Conservation (phyloP, 192 early-diverging fungal species). For the Coemansia sp. region DNA sequence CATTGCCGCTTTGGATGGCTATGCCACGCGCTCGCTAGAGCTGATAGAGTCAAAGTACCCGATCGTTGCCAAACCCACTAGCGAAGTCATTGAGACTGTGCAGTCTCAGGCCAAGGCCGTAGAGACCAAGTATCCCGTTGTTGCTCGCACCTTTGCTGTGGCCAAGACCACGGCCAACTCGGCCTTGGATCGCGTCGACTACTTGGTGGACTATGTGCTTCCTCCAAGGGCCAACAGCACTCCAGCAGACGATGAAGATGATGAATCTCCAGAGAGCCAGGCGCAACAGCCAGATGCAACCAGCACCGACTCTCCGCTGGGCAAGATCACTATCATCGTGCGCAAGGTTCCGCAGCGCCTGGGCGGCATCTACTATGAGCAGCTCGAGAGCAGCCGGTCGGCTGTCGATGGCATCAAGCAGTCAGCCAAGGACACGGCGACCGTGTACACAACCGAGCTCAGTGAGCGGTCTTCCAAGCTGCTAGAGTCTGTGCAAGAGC, state of each 20-base stretch:
- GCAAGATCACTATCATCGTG: slow-evolving; percentile 50
- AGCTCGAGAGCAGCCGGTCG: slow-evolving; percentile 42
- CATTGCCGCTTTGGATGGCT: slow-evolving; percentile 59
- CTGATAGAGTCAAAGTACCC: slow-evolving; percentile 63
- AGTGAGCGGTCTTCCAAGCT: slow-evolving; percentile 41
- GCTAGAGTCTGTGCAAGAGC: slow-evolving; percentile 41
- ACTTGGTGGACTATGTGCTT: slow-evolving; percentile 62
- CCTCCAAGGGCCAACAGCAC: slow-evolving; percentile 2
- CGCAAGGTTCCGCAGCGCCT: slow-evolving; percentile 53
- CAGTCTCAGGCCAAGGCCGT: slow-evolving; percentile 46
- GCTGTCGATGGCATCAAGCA: slow-evolving; percentile 39
- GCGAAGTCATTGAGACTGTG: slow-evolving; percentile 61
- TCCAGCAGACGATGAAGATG: background rate
- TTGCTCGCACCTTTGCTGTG: slow-evolving; percentile 60
- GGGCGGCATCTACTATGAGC: slow-evolving; percentile 41
- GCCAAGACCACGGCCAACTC: slow-evolving; percentile 59
- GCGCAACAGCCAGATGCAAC: background rate
- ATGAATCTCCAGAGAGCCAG: background rate
- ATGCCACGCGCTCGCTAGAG: slow-evolving; percentile 68
- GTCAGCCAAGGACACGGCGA: slow-evolving; percentile 46
- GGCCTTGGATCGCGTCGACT: slow-evolving; percentile 60
- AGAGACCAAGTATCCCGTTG: slow-evolving; percentile 52
- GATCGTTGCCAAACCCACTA: slow-evolving; percentile 62
- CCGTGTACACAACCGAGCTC: slow-evolving; percentile 45
- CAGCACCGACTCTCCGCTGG: slow-evolving; percentile 37